These are phyloP conservation scores for Sordariomycetes sp. DNA, from an alignment of 2,329 filamentous ascomycete species.

Conservation along the genomic window DNA sequence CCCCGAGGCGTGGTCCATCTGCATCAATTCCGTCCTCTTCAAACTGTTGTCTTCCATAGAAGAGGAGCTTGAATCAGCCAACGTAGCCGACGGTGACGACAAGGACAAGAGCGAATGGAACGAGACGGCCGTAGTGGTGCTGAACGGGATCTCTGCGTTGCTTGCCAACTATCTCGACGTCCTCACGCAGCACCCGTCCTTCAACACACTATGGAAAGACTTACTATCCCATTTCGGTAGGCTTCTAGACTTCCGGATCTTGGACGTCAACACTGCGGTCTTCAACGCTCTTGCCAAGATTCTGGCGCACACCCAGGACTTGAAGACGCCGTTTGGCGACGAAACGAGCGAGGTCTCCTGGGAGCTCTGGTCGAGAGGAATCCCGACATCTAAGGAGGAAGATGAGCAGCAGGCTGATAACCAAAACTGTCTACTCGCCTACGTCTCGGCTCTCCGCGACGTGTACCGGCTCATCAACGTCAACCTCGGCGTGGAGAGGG, in stretches of 20 bases:
- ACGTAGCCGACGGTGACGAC: slow-evolving; percentile 21
- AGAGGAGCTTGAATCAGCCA: slow-evolving; percentile 29
- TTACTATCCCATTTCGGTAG: slow-evolving; percentile 56
- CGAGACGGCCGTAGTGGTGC: slow-evolving; percentile 61
- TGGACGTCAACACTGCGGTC: slow-evolving; percentile 60
- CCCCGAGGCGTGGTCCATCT: slow-evolving; percentile 70
- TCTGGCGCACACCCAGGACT: slow-evolving; percentile 34
- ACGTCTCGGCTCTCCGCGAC: slow-evolving; percentile 61
- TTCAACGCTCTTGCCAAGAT: slow-evolving; percentile 56
- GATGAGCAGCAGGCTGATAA: slow-evolving; percentile 42
- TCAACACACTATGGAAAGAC: slow-evolving; percentile 63
- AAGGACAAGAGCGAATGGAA: slow-evolving; percentile 47
- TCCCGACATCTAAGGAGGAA: slow-evolving; percentile 35
- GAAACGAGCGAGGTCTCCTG: slow-evolving; percentile 48
- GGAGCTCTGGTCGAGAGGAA: slow-evolving; percentile 54
- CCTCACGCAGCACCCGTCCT: slow-evolving; percentile 51
- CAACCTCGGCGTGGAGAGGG: slow-evolving; percentile 46
- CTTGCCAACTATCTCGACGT: slow-evolving; percentile 65
- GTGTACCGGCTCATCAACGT: slow-evolving; percentile 63
- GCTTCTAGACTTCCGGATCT: slow-evolving; percentile 46
- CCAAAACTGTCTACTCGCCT: slow-evolving; percentile 75
- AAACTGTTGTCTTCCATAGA: slow-evolving; percentile 62
- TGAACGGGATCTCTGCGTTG: slow-evolving; percentile 59
- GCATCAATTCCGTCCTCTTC: slow-evolving; percentile 70
- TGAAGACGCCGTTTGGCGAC: slow-evolving; percentile 29